These are phyloP conservation scores for Wakefieldia striispora DNA, from an alignment of 768 basidiomycete genomes.

Conservation along the genomic window DNA sequence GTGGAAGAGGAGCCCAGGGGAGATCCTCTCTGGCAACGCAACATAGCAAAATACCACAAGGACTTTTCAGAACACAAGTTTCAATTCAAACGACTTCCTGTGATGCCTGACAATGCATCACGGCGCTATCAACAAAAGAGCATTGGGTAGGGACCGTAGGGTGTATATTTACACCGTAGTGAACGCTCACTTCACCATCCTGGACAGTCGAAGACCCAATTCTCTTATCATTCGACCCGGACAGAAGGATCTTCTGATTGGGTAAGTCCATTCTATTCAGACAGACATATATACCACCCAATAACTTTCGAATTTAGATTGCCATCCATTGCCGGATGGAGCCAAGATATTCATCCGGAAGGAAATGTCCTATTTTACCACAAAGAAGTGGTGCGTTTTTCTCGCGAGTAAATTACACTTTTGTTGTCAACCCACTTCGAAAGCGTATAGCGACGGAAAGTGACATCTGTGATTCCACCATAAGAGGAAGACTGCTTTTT, in stretches of 20 bases:
- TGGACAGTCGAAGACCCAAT: neutral
- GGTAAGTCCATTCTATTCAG: slow-evolving; percentile 1
- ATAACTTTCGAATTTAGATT: slow-evolving; percentile 1
- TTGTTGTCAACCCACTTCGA: too few species aligned
- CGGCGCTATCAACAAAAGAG: slow-evolving; percentile 7
- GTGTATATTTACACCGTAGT: too few species aligned
- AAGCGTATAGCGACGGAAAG: slow-evolving; percentile 17
- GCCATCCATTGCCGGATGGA: slow-evolving; percentile 1
- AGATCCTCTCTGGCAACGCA: neutral
- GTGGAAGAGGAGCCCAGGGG: neutral
- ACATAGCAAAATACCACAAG: neutral
- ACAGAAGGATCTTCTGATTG: slow-evolving; percentile 3
- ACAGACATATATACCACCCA: too few species aligned
- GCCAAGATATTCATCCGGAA: neutral
- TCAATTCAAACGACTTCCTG: neutral
- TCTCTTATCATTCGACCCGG: slow-evolving; percentile 4
- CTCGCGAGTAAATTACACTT: too few species aligned
- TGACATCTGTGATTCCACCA: neutral
- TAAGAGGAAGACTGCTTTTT: neutral
- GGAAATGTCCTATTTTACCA: neutral
- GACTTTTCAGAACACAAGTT: neutral
- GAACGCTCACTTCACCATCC: neutral
- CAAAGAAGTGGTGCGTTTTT: too few species aligned
- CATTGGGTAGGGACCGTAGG: neutral
- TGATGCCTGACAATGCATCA: slow-evolving; percentile 11